Conservation (phyloP, 805 yeast genomes). For the Wickerhamiella azyma region DNA sequence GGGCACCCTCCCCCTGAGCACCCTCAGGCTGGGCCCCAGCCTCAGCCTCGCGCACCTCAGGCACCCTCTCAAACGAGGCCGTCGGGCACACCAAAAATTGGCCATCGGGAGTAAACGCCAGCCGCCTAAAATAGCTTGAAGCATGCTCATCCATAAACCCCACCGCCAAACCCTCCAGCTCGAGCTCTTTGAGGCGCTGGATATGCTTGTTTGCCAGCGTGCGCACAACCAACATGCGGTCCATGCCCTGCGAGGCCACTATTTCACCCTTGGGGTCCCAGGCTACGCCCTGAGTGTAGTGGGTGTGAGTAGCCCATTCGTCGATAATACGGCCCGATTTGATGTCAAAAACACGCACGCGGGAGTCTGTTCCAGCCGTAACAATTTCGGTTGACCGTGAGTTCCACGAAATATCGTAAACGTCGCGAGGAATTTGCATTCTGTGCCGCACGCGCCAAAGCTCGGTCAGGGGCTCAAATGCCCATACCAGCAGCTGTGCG, state of each 20-base stretch:
- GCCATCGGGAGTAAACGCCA: constrained; percentile 87
- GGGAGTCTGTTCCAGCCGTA: constrained; percentile 88
- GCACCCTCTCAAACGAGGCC: constrained; percentile 39
- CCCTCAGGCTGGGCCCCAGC: too few species aligned
- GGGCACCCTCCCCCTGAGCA: too few species aligned
- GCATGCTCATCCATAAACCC: constrained; percentile 61
- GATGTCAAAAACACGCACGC: constrained; percentile 53
- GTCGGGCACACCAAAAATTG: constrained; percentile 62
- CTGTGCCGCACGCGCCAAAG: constrained; percentile 35
- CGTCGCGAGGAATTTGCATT: constrained; percentile 44
- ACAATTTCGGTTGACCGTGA: constrained; percentile 65
- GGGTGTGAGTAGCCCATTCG: constrained; percentile 60
- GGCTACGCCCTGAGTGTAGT: constrained; percentile 87
- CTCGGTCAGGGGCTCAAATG: constrained; percentile 44
- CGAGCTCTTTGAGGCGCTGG: background rate
- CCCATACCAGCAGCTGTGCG: constrained; percentile 79
- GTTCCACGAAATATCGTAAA: constrained; percentile 88
- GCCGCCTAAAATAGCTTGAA: constrained; percentile 78
- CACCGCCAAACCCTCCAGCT: background rate
- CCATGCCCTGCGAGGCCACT: constrained; percentile 82
- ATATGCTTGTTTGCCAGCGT: constrained; percentile 21
- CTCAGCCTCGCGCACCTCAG: too few species aligned
- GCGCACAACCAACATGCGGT: constrained; percentile 67
- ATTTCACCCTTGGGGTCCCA: constrained; percentile 85
- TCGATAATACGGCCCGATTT: constrained; percentile 41